Conservation (phyloP, 2,329 filamentous ascomycete genomes). For the Grosmannia huntii region DNA sequence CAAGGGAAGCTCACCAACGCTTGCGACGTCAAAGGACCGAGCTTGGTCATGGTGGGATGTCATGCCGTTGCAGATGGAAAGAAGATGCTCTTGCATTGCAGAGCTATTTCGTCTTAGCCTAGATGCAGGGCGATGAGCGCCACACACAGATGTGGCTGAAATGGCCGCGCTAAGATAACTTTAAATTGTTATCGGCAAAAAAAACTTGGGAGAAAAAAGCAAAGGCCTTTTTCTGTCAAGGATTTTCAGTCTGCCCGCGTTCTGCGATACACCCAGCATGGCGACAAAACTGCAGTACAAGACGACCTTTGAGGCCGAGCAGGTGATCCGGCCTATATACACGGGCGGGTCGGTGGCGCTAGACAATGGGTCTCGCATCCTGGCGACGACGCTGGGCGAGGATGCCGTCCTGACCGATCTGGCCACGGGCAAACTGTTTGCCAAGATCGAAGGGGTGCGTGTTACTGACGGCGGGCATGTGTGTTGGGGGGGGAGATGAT, state of each 20-base stretch:
- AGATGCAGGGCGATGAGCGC: background rate
- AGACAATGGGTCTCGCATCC: slow-evolving; percentile 65
- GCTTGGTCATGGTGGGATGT: slow-evolving; percentile 32
- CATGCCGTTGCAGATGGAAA: background rate
- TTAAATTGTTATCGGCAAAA: slow-evolving; percentile 19
- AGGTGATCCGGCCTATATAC: slow-evolving; percentile 83
- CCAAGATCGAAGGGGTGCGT: slow-evolving; percentile 71
- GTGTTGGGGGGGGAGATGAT: background rate
- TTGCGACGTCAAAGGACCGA: slow-evolving; percentile 43
- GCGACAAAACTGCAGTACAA: slow-evolving; percentile 53
- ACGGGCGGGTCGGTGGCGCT: slow-evolving; percentile 81
- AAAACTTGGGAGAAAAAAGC: slow-evolving; percentile 5
- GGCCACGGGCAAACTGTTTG: slow-evolving; percentile 68
- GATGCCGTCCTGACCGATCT: slow-evolving; percentile 82
- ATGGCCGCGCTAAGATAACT: slow-evolving; percentile 24
- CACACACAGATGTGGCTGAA: slow-evolving; percentile 5
- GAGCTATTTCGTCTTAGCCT: too few relatives aligned
- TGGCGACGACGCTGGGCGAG: slow-evolving; percentile 84
- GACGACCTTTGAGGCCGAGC: slow-evolving; percentile 77
- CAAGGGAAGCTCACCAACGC: slow-evolving; percentile 31
- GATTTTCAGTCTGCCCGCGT: too few relatives aligned
- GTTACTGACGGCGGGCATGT: background rate
- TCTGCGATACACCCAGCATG: slow-evolving; percentile 26
- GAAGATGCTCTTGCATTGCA: background rate
- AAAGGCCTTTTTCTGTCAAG: too few relatives aligned